Evolutionary conservation across 192 early-diverging fungal genomes (phyloP), one percentile per base, ranked within the genome.

Genomic region (Coemansia sp.): DNA sequence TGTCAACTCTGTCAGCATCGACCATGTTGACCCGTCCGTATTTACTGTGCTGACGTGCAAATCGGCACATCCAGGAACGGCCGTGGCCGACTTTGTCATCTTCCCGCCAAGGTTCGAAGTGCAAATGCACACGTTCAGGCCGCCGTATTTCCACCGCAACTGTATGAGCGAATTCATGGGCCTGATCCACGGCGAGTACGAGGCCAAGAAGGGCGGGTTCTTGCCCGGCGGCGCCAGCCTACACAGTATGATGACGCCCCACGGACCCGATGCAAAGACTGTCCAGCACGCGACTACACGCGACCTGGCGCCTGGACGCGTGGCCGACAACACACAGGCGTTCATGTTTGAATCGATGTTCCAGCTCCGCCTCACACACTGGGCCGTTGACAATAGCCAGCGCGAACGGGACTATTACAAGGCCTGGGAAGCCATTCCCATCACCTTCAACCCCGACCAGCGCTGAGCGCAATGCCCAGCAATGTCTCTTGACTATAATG

Each of bases 111-210:
- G 94, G 14, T 95, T 89, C 80, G 87, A 87, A 45, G 92, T 95
- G 17, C 88, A 86, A 48, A 85, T 90, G 62, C 59, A 87, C 68
- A 98, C 94, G 16, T 87, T 88, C 76, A 81, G 94, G 16, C 94
- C 92, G 36, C 95, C 95, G 29, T 98, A 89, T 64, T 96, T 89
- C 74, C 95, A 98, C 71, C 88, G 95, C 38, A 98, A 98, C 78
- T 91, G 82, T 69, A 94, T 94, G 91, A 84, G 88, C 45, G 95
- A 98, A 75, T 98, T 95, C 74, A 94, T 98, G 92, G 95, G 95
- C 13, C 72, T 98, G 38, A 95, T 98, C 51, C 64, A 67, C 17
- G 95, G 95, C 38, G 77, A 77, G 9, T 98, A 98, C 58, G 95
- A 98, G 67, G 95, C 87, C 49, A 98, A 98, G 56, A 80, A 82